Evolutionary conservation across 352 stramenopile species (phyloP).

Genomic region (Globisporangium rhizosaccharum): DNA sequence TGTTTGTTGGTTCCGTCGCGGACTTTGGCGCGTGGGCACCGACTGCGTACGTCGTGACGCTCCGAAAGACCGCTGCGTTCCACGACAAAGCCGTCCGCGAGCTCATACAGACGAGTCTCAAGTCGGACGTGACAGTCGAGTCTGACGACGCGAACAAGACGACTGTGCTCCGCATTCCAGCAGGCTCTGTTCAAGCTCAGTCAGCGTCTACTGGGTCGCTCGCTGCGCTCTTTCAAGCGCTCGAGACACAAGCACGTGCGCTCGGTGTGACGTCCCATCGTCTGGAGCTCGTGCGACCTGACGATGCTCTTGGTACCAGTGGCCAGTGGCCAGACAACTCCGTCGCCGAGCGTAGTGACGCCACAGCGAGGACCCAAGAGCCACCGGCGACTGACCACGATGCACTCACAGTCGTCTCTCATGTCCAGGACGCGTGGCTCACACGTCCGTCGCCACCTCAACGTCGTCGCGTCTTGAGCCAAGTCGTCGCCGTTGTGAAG

Average conservation of each 20-base stretch:
- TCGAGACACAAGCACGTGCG: constrained; percentile 11
- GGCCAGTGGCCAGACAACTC: too few species aligned
- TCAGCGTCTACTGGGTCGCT: constrained; percentile 20
- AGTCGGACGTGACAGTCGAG: constrained; percentile 11
- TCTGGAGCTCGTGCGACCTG: constrained; percentile 64
- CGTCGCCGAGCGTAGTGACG: too few species aligned
- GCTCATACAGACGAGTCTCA: constrained; percentile 15
- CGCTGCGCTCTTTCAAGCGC: constrained; percentile 26
- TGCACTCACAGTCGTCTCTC: too few species aligned
- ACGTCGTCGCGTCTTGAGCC: too few species aligned
- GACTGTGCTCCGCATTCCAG: constrained; percentile 36
- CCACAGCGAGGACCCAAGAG: too few species aligned
- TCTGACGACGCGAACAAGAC: constrained; percentile 29
- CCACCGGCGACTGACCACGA: too few species aligned
- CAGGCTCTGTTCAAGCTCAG: constrained; percentile 6
- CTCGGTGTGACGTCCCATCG: constrained; percentile 31
- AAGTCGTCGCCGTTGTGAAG: too few species aligned
- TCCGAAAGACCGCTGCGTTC: constrained; percentile 30
- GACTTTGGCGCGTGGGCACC: constrained; percentile 42
- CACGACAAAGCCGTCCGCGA: constrained; percentile 15
- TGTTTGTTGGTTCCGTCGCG: constrained; percentile 27
- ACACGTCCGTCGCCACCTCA: too few species aligned
- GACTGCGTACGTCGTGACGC: constrained; percentile 38
- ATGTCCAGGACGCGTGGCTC: too few species aligned
- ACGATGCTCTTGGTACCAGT: constrained; percentile 42